A percentile compares a stretch with the other conserved stretches of the same genome.
phyloP scores from a whole-genome alignment of 306 rosid species.

The Sicyos baderoa region DNA sequence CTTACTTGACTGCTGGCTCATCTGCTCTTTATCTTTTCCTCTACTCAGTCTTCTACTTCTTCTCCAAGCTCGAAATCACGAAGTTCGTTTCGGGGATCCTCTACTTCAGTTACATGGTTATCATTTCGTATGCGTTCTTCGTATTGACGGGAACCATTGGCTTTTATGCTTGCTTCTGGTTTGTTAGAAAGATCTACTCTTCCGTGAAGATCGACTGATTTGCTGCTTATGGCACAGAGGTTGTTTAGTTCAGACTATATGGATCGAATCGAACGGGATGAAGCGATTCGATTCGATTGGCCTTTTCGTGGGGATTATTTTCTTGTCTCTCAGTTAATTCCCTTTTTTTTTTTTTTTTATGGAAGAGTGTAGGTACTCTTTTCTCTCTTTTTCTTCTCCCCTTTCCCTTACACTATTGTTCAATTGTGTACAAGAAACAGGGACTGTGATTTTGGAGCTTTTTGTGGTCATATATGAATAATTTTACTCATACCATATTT shows the following conservation, averaged over 20 bases:
- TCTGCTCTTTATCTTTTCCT: constrained; percentile 92
- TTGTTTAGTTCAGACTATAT: background rate
- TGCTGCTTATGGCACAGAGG: background rate
- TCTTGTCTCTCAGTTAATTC: background rate
- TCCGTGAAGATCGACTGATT: constrained; percentile 95
- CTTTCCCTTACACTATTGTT: constrained; percentile 9
- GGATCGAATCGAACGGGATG: background rate
- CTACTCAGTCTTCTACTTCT: constrained; percentile 90
- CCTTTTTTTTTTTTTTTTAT: background rate
- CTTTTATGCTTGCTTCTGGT: constrained; percentile 97
- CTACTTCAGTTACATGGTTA: constrained; percentile 89
- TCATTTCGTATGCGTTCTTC: constrained; percentile 77
- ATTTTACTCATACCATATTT: background rate
- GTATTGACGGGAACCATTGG: constrained; percentile 94
- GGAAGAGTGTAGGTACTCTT: constrained; percentile 2
- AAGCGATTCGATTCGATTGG: background rate
- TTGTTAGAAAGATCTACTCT: constrained; percentile 88
- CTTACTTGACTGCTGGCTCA: constrained; percentile 95
- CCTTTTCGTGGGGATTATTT: background rate
- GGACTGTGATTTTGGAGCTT: constrained; percentile 15
- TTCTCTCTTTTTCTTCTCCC: background rate
- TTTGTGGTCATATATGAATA: constrained; percentile 13
- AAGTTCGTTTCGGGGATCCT: constrained; percentile 89
- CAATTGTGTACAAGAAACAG: constrained; percentile 13
- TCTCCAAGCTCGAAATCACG: constrained; percentile 84